Evolutionary conservation across 2,329 filamentous ascomycete genomes (phyloP).

Genomic region (Bertia moriformis): DNA sequence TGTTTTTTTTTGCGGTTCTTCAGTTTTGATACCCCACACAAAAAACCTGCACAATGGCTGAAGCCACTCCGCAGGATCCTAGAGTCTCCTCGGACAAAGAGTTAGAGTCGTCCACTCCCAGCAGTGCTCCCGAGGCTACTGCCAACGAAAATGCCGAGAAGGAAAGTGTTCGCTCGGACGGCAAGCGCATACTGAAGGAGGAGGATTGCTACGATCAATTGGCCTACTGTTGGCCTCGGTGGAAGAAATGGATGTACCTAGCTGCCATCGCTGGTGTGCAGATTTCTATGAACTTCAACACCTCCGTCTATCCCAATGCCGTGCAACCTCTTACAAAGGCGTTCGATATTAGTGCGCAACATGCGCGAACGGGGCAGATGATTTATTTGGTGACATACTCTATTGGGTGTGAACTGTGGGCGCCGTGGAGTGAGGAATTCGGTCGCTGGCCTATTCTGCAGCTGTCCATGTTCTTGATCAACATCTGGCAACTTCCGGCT

Average conservation of each 20-base stretch:
- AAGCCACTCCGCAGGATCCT: too few relatives aligned
- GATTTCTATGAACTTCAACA: not conserved
- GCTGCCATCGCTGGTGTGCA: not conserved
- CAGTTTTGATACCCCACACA: too few relatives aligned
- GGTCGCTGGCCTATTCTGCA: not conserved
- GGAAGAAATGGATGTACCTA: not conserved
- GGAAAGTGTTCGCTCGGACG: not conserved
- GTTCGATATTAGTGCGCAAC: not conserved
- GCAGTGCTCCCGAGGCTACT: too few relatives aligned
- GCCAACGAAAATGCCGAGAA: slow-evolving; percentile 3
- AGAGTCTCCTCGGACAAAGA: too few relatives aligned
- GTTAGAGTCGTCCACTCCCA: too few relatives aligned
- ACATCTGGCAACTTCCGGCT: not conserved
- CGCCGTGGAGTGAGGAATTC: not conserved
- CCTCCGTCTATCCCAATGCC: not conserved
- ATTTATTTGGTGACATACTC: not conserved
- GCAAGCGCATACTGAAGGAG: not conserved
- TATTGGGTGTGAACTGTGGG: not conserved
- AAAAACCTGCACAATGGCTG: too few relatives aligned
- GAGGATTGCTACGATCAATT: not conserved
- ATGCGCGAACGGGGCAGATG: not conserved
- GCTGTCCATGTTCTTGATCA: not conserved
- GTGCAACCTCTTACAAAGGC: not conserved
- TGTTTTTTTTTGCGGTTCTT: too few relatives aligned
- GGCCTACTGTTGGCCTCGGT: not conserved